Base-by-base conservation (phyloP, 1,284 basidiomycete species). In the Cutaneotrichosporon mucoides region DNA sequence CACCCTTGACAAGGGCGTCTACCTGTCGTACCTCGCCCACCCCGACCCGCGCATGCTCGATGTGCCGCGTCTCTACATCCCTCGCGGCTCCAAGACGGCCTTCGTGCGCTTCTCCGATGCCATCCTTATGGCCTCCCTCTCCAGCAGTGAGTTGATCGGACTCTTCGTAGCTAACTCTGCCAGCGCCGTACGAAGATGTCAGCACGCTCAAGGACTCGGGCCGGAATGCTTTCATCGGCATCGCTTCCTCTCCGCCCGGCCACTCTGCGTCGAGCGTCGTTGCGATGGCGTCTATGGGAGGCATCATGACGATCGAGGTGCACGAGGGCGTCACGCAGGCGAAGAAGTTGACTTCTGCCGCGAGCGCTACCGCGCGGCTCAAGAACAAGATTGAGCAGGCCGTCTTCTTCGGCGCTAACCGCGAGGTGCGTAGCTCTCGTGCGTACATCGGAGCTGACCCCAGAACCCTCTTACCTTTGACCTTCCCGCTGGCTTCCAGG, bases 311-410 rank as follows among this genome's bases (percentile, higher is more conserved):
- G 0, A 59, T 79, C 13, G 73, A 75, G 15, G 71, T 76, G 2
- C 50, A 62, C 60, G 66, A 67, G 43, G 54, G 53, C 6, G 58
- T 50, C n/a, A 49, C 40, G 24, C 36, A 56, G 35, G 56, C 59
- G 7, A 60, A 46, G 57, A 60, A 60, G 33, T 50, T 59, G 35
- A 45, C 54, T 16, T 57, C 62, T 0, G 40, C 55, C 2, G 68
- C 64, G 3, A 60, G 65, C 1, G 70, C 69, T 0, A 77, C 76
- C 0, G 69, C 68, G 0, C 62, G 78, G 35, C 69, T 84, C 40
- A 80, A 81, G 66, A 77, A 76, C 16, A 80, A 79, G 65, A 71
- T 84, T 47, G 83, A 84, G 66, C 81, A 82, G 67, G 82, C 81
- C 10, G 79, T 84, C 42, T 83, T 81, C 70, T 84, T 80, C 55